These are phyloP conservation scores for Phytopythium vexans DNA, from an alignment of 352 stramenopile species.

Conservation along the genomic window DNA sequence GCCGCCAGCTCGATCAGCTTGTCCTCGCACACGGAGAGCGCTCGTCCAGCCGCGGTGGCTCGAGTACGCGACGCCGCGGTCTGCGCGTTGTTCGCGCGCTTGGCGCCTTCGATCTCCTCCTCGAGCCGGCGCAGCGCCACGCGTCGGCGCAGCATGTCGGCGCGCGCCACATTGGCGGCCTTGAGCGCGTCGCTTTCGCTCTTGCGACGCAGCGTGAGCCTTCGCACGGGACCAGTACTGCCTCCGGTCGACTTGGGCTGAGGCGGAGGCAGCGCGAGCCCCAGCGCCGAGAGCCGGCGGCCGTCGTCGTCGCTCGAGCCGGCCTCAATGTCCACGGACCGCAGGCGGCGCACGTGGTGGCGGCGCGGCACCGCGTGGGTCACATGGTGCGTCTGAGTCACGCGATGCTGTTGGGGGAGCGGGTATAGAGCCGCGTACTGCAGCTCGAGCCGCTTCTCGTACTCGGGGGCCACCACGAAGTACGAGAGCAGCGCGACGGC, in stretches of 20 bases:
- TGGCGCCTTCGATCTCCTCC: slow-evolving; percentile 66
- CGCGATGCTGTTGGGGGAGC: slow-evolving; percentile 15
- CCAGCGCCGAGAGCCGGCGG: neutral
- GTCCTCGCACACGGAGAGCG: slow-evolving; percentile 40
- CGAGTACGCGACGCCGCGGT: slow-evolving; percentile 9
- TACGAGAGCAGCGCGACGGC: slow-evolving; percentile 69
- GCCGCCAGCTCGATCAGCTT: slow-evolving; percentile 52
- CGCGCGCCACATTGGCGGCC: slow-evolving; percentile 42
- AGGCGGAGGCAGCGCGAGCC: slow-evolving; percentile 12
- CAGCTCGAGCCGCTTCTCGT: slow-evolving; percentile 66
- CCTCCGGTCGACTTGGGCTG: slow-evolving; percentile 4
- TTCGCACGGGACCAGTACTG: neutral
- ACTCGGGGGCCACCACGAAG: slow-evolving; percentile 75
- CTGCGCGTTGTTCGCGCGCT: slow-evolving; percentile 49
- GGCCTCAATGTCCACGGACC: slow-evolving; percentile 41
- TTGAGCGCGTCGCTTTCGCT: slow-evolving; percentile 68
- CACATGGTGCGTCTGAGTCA: slow-evolving; percentile 13
- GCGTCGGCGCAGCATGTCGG: slow-evolving; percentile 61
- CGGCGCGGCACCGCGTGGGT: slow-evolving; percentile 4
- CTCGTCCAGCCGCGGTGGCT: neutral
- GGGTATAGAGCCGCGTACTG: slow-evolving; percentile 43
- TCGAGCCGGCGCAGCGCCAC: slow-evolving; percentile 68
- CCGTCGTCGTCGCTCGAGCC: slow-evolving; percentile 43
- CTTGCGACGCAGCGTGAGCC: slow-evolving; percentile 50
- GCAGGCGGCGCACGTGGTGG: slow-evolving; percentile 30